Evolutionary conservation across 202 grass and related monocot genomes (phyloP).

Genomic region (Saccharum hybrid): DNA sequence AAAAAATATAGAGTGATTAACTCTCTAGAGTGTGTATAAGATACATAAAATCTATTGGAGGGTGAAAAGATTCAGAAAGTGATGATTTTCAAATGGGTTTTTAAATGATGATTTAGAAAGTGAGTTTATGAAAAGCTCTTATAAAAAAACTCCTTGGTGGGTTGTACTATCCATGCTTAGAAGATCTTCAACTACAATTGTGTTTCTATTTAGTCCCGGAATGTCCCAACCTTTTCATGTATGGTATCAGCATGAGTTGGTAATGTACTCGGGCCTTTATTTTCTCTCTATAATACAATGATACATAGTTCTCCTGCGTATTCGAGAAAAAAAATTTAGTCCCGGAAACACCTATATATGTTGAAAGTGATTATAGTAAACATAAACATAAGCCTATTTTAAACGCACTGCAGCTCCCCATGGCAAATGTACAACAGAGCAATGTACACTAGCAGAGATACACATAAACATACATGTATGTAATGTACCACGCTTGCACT

Average conservation of each 20-base stretch:
- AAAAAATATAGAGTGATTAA: too few species aligned
- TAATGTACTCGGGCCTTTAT: too few species aligned
- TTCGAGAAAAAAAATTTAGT: not conserved
- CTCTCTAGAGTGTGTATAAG: too few species aligned
- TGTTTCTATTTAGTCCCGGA: not conserved
- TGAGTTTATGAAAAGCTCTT: too few species aligned
- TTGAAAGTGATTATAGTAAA: not conserved
- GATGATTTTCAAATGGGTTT: too few species aligned
- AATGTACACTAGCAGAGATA: conserved; percentile 44
- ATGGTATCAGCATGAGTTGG: too few species aligned
- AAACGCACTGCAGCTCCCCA: not conserved
- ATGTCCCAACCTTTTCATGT: too few species aligned
- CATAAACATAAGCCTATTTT: not conserved
- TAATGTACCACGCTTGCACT: not conserved
- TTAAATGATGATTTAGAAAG: too few species aligned
- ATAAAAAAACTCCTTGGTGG: not conserved
- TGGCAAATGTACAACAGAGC: conserved; percentile 41
- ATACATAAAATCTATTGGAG: too few species aligned
- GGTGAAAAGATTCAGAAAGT: too few species aligned
- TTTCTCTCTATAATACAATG: too few species aligned
- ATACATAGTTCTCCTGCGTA: too few species aligned
- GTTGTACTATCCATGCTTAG: not conserved
- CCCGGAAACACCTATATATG: not conserved
- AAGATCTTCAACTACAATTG: not conserved
- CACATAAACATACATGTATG: not conserved